Evolutionary conservation across 2,329 filamentous ascomycete genomes (phyloP).

Genomic region (Hirsutella thompsonii): DNA sequence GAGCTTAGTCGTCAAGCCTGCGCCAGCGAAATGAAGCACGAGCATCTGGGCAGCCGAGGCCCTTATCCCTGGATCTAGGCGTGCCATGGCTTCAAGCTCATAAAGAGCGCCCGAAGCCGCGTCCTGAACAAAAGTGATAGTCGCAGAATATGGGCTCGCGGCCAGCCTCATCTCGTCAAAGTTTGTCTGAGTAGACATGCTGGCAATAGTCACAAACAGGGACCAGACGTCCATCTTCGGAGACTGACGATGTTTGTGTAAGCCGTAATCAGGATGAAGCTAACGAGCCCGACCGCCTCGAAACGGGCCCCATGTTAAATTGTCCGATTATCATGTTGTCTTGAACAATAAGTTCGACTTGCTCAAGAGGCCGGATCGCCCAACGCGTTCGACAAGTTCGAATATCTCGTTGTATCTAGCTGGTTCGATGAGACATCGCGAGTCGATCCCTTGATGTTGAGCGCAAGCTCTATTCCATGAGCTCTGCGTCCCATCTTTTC

Average conservation of each 20-base stretch:
- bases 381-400: too few species aligned
- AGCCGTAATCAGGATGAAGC: neutral
- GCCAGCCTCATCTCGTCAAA: neutral
- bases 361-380: too few species aligned
- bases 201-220: constrained; percentile 2
- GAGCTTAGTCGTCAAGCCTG: neutral
- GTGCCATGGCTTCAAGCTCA: constrained; percentile 8
- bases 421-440: too few species aligned
- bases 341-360: constrained; percentile 9
- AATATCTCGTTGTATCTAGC: too few species aligned
- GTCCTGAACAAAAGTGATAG: neutral
- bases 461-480: too few species aligned
- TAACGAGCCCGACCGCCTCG: constrained; percentile 2
- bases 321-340: neutral
- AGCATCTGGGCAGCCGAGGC: constrained; percentile 16
- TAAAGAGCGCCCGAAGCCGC: neutral
- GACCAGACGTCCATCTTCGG: constrained; percentile 3
- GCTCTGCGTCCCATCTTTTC: too few species aligned
- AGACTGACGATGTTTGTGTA: constrained; percentile 2
- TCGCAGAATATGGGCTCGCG: neutral
- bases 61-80: constrained; percentile 7
- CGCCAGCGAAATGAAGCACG: neutral
- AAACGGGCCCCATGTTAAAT: constrained; percentile 2
- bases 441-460: too few species aligned
- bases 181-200: neutral